These are phyloP conservation scores for Nematodospora valgi DNA, from an alignment of 805 yeast genomes.

Conservation along the genomic window DNA sequence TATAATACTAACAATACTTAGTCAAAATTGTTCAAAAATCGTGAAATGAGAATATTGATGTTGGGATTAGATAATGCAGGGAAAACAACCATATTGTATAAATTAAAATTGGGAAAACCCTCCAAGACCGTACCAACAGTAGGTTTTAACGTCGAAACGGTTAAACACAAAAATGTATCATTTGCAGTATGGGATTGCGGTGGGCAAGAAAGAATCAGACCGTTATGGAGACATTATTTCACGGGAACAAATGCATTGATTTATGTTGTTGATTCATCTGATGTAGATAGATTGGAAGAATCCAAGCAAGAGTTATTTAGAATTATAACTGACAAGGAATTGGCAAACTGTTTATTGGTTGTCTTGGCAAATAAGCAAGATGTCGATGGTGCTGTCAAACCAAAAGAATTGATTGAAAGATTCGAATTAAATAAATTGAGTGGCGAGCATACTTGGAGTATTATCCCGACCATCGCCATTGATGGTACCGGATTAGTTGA, in stretches of 20 bases:
- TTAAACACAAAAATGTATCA: conserved; percentile 73
- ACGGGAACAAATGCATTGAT: conserved; percentile 90
- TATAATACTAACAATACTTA: background rate
- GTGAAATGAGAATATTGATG: conserved; percentile 95
- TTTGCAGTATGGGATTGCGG: conserved; percentile 96
- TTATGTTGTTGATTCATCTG: conserved; percentile 85
- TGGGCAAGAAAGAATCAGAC: conserved; percentile 90
- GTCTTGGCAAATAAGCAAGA: conserved; percentile 92
- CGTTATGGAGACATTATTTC: conserved; percentile 93
- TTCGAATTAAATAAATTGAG: conserved; percentile 61
- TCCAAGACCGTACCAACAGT: conserved; percentile 87
- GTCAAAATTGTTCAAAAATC: conserved; percentile 56
- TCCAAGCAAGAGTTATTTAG: conserved; percentile 74
- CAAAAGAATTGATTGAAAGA: conserved; percentile 73
- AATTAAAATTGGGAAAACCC: conserved; percentile 71
- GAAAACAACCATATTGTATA: conserved; percentile 83
- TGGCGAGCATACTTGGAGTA: conserved; percentile 77
- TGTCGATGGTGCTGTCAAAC: conserved; percentile 64
- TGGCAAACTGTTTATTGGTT: conserved; percentile 72
- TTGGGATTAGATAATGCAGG: conserved; percentile 93
- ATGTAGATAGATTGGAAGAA: conserved; percentile 66
- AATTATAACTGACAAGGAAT: conserved; percentile 79
- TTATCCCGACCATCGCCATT: conserved; percentile 85
- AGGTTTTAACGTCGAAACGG: conserved; percentile 89
- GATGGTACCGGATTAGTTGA: conserved; percentile 89